These are phyloP conservation scores for Amanita rubescens DNA, from an alignment of 768 basidiomycete genomes.

Conservation along the genomic window DNA sequence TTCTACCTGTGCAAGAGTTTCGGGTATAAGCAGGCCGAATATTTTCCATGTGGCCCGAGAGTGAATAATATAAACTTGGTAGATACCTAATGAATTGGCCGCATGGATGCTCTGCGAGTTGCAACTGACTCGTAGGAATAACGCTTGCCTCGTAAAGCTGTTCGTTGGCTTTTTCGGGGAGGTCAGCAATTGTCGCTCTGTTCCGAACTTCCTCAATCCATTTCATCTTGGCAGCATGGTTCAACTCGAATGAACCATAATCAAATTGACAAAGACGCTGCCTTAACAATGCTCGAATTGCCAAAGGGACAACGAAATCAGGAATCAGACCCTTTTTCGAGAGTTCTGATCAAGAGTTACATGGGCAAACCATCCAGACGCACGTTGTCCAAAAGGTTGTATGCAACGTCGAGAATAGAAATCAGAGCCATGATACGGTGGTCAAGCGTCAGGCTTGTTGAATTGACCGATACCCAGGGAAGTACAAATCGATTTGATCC, in stretches of 20 bases:
- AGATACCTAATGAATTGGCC: too few species aligned
- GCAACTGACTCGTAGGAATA: too few species aligned
- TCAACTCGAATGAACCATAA: conserved; percentile 48
- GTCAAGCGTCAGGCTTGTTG: not conserved
- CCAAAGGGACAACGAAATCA: conserved; percentile 22
- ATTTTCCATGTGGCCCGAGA: too few species aligned
- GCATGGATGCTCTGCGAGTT: too few species aligned
- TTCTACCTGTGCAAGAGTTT: conserved; percentile 58
- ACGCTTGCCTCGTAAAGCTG: conserved; percentile 64
- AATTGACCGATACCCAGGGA: not conserved
- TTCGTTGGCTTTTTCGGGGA: conserved; percentile 63
- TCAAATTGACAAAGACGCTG: conserved; percentile 55
- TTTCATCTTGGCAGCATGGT: conserved; percentile 59
- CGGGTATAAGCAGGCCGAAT: conserved; percentile 59
- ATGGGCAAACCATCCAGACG: conserved; percentile 38
- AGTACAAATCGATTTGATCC: not conserved
- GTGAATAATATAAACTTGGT: conserved; percentile 21
- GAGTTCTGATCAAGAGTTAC: not conserved
- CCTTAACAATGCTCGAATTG: conserved; percentile 23
- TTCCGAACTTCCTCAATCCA: conserved; percentile 48
- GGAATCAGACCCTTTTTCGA: conserved; percentile 19
- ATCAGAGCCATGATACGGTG: too few species aligned
- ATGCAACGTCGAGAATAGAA: conserved; percentile 22
- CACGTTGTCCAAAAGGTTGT: conserved; percentile 18
- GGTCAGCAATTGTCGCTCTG: conserved; percentile 47